A percentile compares a stretch with the other conserved stretches of the same genome.
These are phyloP conservation scores for Cryoendolithus antarcticus DNA, from an alignment of 2,329 filamentous ascomycete genomes.

Conservation along the genomic window DNA sequence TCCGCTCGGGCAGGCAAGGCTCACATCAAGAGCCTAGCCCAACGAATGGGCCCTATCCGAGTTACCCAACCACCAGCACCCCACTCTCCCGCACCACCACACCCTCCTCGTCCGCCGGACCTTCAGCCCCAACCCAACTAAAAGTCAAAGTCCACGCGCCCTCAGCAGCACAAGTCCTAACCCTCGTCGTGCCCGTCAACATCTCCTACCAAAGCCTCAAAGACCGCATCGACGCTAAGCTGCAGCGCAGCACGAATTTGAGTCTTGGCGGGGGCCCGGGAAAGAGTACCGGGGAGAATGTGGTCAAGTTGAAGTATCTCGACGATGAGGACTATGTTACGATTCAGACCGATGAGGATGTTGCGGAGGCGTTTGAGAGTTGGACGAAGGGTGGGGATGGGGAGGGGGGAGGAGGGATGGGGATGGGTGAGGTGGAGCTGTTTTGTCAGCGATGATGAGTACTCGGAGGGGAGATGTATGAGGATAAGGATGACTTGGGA, in stretches of 20 bases:
- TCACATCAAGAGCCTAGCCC: no score
- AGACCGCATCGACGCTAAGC: slow-evolving; percentile 90
- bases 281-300: slow-evolving; percentile 58
- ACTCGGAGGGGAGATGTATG: no score
- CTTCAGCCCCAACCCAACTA: slow-evolving; percentile 52
- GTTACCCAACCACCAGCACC: no score
- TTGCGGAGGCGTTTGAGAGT: slow-evolving; percentile 88
- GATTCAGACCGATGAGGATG: slow-evolving; percentile 68
- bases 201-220: slow-evolving; percentile 89
- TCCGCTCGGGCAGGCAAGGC: no score
- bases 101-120: slow-evolving; percentile 10
- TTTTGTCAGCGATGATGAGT: slow-evolving; percentile 50
- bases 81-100: slow-evolving; percentile 27
- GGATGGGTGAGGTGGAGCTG: slow-evolving; percentile 80
- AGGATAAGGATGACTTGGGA: neutral
- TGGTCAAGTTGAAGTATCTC: slow-evolving; percentile 6
- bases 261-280: slow-evolving; percentile 51
- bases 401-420: slow-evolving; percentile 31
- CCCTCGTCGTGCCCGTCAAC: slow-evolving; percentile 89
- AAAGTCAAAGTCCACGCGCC: slow-evolving; percentile 88
- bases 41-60: no score
- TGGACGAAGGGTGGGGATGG: slow-evolving; percentile 51
- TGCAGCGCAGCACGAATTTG: slow-evolving; percentile 72
- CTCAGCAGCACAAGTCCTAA: slow-evolving; percentile 73
- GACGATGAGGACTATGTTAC: slow-evolving; percentile 6